A percentile compares a stretch with the other conserved stretches of the same genome.
These are phyloP conservation scores for Sugiyamaella japonica DNA, from an alignment of 1,139 yeast genomes.

Conservation along the genomic window DNA sequence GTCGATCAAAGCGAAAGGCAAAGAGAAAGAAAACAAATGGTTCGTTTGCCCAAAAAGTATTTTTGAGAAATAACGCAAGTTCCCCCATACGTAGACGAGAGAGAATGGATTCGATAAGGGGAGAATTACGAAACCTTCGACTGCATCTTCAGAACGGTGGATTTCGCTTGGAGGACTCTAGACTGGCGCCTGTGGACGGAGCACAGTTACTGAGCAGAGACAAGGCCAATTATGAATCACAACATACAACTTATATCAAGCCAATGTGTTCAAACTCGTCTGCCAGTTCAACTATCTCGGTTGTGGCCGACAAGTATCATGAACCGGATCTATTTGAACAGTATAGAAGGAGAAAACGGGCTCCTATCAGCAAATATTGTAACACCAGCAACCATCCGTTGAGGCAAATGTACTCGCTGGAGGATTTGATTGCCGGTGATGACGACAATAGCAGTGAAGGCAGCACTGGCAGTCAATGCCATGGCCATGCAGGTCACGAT, in stretches of 20 bases:
- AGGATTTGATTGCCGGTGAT: constrained; percentile 6
- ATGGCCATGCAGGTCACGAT: not conserved
- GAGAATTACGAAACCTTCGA: not conserved
- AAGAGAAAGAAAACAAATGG: constrained; percentile 4
- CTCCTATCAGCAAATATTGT: constrained; percentile 13
- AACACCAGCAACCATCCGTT: constrained; percentile 17
- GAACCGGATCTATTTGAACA: constrained; percentile 15
- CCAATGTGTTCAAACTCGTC: not conserved
- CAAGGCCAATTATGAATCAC: too few species aligned
- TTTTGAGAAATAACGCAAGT: constrained; percentile 9
- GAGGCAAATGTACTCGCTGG: constrained; percentile 19
- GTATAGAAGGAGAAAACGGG: constrained; percentile 3
- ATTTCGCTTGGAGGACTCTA: not conserved
- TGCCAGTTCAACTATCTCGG: not conserved
- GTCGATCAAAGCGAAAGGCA: not conserved
- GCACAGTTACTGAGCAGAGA: not conserved
- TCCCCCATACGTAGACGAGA: constrained; percentile 5
- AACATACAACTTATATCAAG: not conserved
- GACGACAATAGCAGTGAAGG: not conserved
- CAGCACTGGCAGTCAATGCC: not conserved
- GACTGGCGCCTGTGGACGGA: too few species aligned
- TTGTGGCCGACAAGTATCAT: constrained; percentile 16
- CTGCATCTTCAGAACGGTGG: not conserved
- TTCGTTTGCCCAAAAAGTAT: constrained; percentile 11
- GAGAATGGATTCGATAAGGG: not conserved